Percentiles rank a stretch among this genome's conserved stretches.
These are phyloP conservation scores for Talinum fruticosum DNA, from an alignment of 148 eudicot genomes.

Conservation along the genomic window DNA sequence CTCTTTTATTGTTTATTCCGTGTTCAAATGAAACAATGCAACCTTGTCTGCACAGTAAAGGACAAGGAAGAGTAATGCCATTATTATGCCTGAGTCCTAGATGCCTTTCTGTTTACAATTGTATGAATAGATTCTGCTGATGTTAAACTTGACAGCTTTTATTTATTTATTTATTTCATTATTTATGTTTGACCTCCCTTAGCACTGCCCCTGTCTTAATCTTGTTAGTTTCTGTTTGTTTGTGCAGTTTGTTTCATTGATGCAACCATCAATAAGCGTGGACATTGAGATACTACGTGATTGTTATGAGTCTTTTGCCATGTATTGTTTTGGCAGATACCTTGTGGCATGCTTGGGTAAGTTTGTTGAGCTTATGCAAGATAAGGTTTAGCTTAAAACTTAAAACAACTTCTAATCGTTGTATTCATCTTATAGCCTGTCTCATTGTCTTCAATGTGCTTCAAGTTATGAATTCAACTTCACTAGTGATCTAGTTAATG, in stretches of 20 bases:
- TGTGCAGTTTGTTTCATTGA: slow-evolving; percentile 80
- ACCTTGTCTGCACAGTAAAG: not conserved
- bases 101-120: not conserved
- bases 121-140: not conserved
- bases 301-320: slow-evolving; percentile 98
- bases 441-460: too few species aligned
- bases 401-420: not conserved
- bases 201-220: not conserved
- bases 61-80: not conserved
- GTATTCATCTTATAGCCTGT: too few species aligned
- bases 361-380: slow-evolving; percentile 20
- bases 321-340: slow-evolving; percentile 99
- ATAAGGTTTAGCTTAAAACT: slow-evolving; percentile 10
- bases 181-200: not conserved
- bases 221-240: slow-evolving; percentile 18
- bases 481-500: not conserved
- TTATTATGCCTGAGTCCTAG: not conserved
- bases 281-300: slow-evolving; percentile 88
- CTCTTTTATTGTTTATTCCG: not conserved
- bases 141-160: not conserved
- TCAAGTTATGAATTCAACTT: not conserved
- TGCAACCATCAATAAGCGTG: slow-evolving; percentile 86
- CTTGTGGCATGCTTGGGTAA: slow-evolving; percentile 96
- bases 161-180: not conserved
- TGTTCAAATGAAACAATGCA: not conserved